phyloP scores from a whole-genome alignment of 768 basidiomycete species.

The Leccinum subtestaceum region DNA sequence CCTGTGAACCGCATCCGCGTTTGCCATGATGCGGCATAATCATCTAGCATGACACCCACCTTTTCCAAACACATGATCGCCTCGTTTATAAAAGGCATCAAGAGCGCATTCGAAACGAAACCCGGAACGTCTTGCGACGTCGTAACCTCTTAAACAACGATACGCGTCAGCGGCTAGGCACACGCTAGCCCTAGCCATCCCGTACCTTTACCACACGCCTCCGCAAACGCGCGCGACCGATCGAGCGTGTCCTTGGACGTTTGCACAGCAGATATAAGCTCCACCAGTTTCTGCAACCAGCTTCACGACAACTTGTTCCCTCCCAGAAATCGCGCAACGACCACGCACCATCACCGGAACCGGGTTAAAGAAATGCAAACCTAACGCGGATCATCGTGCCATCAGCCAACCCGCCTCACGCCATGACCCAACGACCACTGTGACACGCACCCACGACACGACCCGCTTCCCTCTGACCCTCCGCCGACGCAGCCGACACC shows the following conservation, averaged over 20 bases:
- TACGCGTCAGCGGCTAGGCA: not conserved
- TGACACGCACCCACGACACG: conserved; percentile 72
- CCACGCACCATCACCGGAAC: conserved; percentile 87
- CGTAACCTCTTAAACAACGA: conserved; percentile 67
- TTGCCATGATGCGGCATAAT: not conserved
- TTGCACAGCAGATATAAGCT: conserved; percentile 91
- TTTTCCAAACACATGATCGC: conserved; percentile 93
- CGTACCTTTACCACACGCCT: conserved; percentile 85
- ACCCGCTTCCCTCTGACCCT: conserved; percentile 60
- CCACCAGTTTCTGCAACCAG: conserved; percentile 75
- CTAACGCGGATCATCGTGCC: conserved; percentile 34
- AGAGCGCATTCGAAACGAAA: conserved; percentile 89
- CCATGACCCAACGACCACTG: not conserved
- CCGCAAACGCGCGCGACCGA: conserved; percentile 75
- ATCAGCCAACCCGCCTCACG: not conserved
- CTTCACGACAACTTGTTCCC: not conserved
- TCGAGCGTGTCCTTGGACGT: conserved; percentile 75
- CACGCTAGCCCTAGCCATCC: not conserved
- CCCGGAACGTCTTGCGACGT: conserved; percentile 90
- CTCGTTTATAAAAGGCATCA: conserved; percentile 99
- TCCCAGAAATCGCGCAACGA: not conserved
- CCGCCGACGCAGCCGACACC: conserved; percentile 53
- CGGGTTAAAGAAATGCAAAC: conserved; percentile 94
- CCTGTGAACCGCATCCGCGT: conserved; percentile 40
- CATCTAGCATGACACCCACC: conserved; percentile 35